phyloP scores from a whole-genome alignment of 805 yeast genomes.

The Kluyveromyces lactis region DNA sequence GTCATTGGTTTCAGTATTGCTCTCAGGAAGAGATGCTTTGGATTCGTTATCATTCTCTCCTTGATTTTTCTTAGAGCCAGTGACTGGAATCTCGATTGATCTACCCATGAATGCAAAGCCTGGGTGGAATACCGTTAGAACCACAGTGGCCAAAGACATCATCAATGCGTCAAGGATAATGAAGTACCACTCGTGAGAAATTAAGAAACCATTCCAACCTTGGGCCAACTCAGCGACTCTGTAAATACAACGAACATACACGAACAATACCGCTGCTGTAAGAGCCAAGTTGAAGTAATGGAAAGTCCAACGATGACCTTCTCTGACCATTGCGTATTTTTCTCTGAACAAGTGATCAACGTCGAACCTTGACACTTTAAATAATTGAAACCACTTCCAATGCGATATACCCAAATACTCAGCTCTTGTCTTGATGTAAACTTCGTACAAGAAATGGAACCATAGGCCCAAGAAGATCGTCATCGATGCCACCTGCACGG shows the following conservation, averaged over 20 bases:
- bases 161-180: constrained; percentile 54
- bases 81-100: constrained; percentile 17
- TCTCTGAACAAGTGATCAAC: constrained; percentile 20
- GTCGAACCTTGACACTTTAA: constrained; percentile 13
- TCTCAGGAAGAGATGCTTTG: too few species aligned
- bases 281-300: constrained; percentile 38
- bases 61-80: constrained; percentile 5
- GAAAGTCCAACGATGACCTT: constrained; percentile 29
- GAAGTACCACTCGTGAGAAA: constrained; percentile 51
- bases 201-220: constrained; percentile 56
- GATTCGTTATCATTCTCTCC: background rate
- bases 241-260: constrained; percentile 63
- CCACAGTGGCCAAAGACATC: constrained; percentile 42
- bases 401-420: constrained; percentile 15
- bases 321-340: constrained; percentile 23
- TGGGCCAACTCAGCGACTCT: constrained; percentile 63
- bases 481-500: constrained; percentile 69
- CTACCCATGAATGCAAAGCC: constrained; percentile 43
- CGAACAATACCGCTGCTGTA: constrained; percentile 40
- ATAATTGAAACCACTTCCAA: constrained; percentile 8
- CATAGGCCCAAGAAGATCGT: constrained; percentile 45
- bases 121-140: constrained; percentile 53
- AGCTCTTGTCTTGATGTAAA: constrained; percentile 27
- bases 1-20: too few species aligned
- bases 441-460: constrained; percentile 37